Conservation (phyloP, 1,284 basidiomycete genomes). For the Fomitopsis palustris region DNA sequence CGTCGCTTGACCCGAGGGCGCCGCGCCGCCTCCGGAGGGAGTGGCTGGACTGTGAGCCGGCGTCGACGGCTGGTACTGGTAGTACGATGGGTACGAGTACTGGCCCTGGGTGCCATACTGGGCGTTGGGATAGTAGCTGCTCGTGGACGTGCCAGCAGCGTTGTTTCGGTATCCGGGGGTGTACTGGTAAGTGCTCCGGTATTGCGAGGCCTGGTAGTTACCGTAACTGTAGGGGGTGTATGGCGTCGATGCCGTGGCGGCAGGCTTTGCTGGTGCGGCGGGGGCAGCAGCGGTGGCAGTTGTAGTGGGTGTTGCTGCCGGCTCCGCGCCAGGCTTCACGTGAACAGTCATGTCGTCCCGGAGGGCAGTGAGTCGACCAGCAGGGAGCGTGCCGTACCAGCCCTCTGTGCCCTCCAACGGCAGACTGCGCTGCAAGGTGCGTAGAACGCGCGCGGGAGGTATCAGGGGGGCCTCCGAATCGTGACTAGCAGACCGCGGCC, state of each 20-base stretch:
- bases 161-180: conserved; percentile 27
- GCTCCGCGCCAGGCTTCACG: conserved; percentile 48
- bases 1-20: conserved; percentile 49
- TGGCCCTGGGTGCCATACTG: conserved; percentile 24
- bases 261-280: conserved; percentile 14
- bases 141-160: conserved; percentile 3
- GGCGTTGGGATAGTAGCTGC: conserved; percentile 24
- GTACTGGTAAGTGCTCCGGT: conserved; percentile 29
- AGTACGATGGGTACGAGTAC: conserved; percentile 35
- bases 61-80: conserved; percentile 27
- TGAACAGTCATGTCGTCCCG: conserved; percentile 68
- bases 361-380: conserved; percentile 52
- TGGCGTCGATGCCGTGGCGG: conserved; percentile 12
- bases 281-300: conserved; percentile 20
- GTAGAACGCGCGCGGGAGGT: conserved; percentile 59
- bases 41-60: conserved; percentile 17
- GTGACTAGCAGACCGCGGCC: conserved; percentile 50
- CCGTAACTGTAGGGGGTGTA: conserved; percentile 26
- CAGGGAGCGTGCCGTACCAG: conserved; percentile 74
- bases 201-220: conserved; percentile 23
- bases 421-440: conserved; percentile 64
- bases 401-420: conserved; percentile 55
- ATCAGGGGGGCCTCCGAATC: conserved; percentile 39
- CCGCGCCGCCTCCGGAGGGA: conserved; percentile 12
- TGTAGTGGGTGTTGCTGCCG: conserved; percentile 30